Conservation (phyloP, 148 eudicot species). For the Rhododendron vialii region DNA sequence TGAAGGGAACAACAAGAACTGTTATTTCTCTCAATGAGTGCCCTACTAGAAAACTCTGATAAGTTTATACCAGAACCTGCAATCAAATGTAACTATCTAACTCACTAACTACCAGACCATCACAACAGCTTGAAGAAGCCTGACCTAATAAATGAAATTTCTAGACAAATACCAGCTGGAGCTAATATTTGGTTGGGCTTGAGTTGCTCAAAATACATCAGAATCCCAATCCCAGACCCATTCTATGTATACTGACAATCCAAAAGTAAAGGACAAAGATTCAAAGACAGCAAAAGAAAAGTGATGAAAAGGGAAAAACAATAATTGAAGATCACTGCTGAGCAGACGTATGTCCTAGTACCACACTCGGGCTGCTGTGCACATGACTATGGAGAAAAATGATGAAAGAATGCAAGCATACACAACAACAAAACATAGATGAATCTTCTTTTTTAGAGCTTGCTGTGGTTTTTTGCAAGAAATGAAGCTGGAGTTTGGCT, state of each 20-base stretch:
- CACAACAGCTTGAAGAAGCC: neutral
- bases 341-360: neutral
- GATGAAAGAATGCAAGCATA: neutral
- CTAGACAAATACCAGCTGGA: neutral
- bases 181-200: neutral
- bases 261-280: neutral
- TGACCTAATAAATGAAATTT: neutral
- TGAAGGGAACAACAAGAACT: neutral
- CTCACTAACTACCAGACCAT: neutral
- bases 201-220: neutral
- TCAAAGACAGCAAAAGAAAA: neutral
- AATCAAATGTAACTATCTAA: neutral
- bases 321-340: neutral
- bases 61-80: neutral
- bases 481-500: neutral
- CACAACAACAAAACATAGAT: neutral
- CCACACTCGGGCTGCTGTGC: neutral
- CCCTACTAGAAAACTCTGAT: neutral
- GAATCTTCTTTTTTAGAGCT: neutral
- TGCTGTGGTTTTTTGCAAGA: neutral
- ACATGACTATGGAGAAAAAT: neutral
- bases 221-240: neutral
- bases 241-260: neutral
- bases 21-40: neutral
- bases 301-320: neutral